Conservation (phyloP, 2,329 filamentous ascomycete genomes). For the Alternaria tenuissima region DNA sequence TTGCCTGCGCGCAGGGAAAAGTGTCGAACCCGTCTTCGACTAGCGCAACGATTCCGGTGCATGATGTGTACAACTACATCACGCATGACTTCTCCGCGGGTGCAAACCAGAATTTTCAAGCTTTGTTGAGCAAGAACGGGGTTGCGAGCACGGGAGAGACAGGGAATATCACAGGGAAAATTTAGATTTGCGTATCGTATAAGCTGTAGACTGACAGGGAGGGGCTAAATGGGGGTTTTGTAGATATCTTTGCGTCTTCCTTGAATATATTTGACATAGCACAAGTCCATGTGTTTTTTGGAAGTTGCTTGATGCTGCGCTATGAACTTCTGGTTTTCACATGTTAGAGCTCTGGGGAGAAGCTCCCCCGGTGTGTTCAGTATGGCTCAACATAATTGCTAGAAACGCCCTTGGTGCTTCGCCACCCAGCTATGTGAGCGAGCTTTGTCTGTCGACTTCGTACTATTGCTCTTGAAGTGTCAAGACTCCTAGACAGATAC, state of each 20-base stretch:
- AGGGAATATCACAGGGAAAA: not conserved
- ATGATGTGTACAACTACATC: slow-evolving; percentile 43
- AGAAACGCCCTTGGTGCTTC: not conserved
- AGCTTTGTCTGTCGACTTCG: not conserved
- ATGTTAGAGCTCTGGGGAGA: not conserved
- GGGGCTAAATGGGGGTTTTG: not conserved
- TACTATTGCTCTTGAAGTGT: not conserved
- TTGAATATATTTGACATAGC: not conserved
- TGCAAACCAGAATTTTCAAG: slow-evolving; percentile 34
- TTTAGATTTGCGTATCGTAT: not conserved
- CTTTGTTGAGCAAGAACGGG: slow-evolving; percentile 37
- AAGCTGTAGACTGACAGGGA: not conserved
- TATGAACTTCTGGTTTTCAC: not conserved
- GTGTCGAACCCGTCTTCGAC: slow-evolving; percentile 32
- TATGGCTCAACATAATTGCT: not conserved
- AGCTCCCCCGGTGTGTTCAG: not conserved
- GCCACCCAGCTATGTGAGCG: not conserved
- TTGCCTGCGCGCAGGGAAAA: slow-evolving; percentile 32
- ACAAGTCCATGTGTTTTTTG: not conserved
- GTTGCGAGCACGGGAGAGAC: slow-evolving; percentile 7
- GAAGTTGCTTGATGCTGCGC: not conserved
- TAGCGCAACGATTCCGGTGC: slow-evolving; percentile 32
- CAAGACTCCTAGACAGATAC: not conserved
- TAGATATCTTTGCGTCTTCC: not conserved
- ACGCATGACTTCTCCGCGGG: slow-evolving; percentile 39